Conservation (phyloP, 805 yeast species). For the Sugiyamaella americana region DNA sequence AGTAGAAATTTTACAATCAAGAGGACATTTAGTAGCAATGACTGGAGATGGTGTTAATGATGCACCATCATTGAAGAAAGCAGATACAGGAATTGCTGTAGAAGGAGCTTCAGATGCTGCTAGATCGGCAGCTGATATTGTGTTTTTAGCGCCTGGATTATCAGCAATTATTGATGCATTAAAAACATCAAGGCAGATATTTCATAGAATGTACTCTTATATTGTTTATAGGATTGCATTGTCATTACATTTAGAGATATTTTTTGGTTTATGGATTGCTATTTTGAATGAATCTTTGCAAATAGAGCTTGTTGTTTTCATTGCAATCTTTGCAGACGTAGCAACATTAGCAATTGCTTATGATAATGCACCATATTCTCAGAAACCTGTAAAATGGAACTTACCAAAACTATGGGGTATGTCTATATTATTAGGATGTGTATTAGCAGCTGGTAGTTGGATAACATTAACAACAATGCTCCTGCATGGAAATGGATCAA, state of each 20-base stretch:
- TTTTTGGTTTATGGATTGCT: constrained; percentile 96
- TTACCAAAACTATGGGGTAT: constrained; percentile 86
- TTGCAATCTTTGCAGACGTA: constrained; percentile 88
- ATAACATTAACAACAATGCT: constrained; percentile 92
- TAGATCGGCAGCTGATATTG: constrained; percentile 41
- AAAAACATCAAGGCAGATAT: constrained; percentile 92
- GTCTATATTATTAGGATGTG: constrained; percentile 63
- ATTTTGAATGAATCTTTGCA: constrained; percentile 79
- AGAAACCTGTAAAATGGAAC: constrained; percentile 94
- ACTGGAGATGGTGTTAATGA: constrained; percentile 68
- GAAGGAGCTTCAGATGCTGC: constrained; percentile 44
- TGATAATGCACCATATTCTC: constrained; percentile 94
- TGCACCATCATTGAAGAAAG: constrained; percentile 62
- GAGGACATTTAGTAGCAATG: constrained; percentile 64
- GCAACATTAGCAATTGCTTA: constrained; percentile 77
- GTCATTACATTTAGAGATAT: constrained; percentile 88
- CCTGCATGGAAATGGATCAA: too few species aligned
- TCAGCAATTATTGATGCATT: constrained; percentile 56
- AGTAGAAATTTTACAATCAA: constrained; percentile 56
- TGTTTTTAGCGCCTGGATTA: constrained; percentile 52
- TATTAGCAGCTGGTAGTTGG: constrained; percentile 80
- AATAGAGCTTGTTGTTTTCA: constrained; percentile 89
- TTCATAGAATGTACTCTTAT: constrained; percentile 98
- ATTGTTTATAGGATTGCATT: constrained; percentile 97
- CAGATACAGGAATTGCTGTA: constrained; percentile 86